These are phyloP conservation scores for Sanghuangporus weigelae DNA, from an alignment of 1,284 basidiomycete species.

Conservation along the genomic window DNA sequence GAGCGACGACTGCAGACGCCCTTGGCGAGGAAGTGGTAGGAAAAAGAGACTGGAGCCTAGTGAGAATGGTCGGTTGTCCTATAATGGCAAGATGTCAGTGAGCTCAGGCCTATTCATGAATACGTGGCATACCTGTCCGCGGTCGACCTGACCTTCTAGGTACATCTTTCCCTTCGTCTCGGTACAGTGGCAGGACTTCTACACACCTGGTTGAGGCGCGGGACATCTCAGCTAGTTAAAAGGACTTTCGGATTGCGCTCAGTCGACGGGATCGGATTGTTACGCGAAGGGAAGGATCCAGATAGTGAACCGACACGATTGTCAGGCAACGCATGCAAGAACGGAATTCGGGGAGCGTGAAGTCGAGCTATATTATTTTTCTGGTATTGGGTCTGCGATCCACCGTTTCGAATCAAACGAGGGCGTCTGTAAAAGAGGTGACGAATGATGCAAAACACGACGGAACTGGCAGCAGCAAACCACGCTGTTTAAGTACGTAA, in stretches of 20 bases:
- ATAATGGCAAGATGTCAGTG: not conserved
- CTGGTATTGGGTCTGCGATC: too few species aligned
- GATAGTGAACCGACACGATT: too few species aligned
- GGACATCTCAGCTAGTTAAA: not conserved
- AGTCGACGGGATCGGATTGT: not conserved
- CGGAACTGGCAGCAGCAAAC: not conserved
- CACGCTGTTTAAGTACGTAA: not conserved
- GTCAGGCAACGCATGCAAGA: not conserved
- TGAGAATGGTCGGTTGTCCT: conserved; percentile 8
- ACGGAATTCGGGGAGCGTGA: not conserved
- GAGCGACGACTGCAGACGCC: not conserved
- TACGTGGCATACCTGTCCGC: not conserved
- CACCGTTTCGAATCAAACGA: not conserved
- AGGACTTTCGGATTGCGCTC: not conserved
- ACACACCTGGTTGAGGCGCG: not conserved
- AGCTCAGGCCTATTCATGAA: not conserved
- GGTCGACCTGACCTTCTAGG: not conserved
- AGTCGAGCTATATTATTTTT: not conserved
- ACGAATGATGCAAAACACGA: not conserved
- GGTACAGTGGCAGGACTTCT: not conserved
- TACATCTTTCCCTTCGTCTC: not conserved
- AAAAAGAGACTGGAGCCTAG: conserved; percentile 9
- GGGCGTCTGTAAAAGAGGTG: not conserved
- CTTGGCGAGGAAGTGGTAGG: conserved; percentile 1
- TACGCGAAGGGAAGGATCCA: not conserved